These are phyloP conservation scores for Viridothelium virens DNA, from an alignment of 495 filamentous ascomycete genomes.

Conservation along the genomic window DNA sequence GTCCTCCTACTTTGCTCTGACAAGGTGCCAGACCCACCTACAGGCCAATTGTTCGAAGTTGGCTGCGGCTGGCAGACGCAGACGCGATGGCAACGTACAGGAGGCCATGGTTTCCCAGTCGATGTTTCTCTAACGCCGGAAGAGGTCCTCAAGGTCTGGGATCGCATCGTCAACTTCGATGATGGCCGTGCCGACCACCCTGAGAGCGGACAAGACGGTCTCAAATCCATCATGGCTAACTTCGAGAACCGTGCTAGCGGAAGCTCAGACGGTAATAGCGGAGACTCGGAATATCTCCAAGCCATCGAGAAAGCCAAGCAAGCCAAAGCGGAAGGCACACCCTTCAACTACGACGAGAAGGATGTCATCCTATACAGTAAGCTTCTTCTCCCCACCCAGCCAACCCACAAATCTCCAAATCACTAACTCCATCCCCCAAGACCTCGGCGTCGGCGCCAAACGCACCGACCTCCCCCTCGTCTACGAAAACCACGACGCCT, in stretches of 20 bases:
- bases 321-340: slow-evolving; percentile 60
- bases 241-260: slow-evolving; percentile 55
- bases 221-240: slow-evolving; percentile 87
- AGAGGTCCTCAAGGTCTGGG: slow-evolving; percentile 69
- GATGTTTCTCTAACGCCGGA: slow-evolving; percentile 83
- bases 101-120: slow-evolving; percentile 87
- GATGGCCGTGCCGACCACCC: slow-evolving; percentile 88
- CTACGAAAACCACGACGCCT: slow-evolving; percentile 80
- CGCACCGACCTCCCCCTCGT: slow-evolving; percentile 80
- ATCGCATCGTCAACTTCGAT: slow-evolving; percentile 76
- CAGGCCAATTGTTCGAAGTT: slow-evolving; percentile 89
- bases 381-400: slow-evolving; percentile 4
- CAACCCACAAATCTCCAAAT: slow-evolving; percentile 4
- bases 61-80: slow-evolving; percentile 88
- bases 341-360: slow-evolving; percentile 73
- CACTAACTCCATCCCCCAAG: slow-evolving; percentile 20
- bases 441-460: slow-evolving; percentile 90
- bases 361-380: slow-evolving; percentile 85
- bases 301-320: slow-evolving; percentile 74
- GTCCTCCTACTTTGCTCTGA: slow-evolving; percentile 86
- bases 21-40: slow-evolving; percentile 71
- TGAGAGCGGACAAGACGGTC: slow-evolving; percentile 62
- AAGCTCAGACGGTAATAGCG: slow-evolving; percentile 15
- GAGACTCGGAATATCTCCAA: slow-evolving; percentile 46
- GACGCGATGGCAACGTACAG: slow-evolving; percentile 91